Evolutionary conservation across 1,284 basidiomycete genomes (phyloP).

Genomic region (Abortiporus biennis): DNA sequence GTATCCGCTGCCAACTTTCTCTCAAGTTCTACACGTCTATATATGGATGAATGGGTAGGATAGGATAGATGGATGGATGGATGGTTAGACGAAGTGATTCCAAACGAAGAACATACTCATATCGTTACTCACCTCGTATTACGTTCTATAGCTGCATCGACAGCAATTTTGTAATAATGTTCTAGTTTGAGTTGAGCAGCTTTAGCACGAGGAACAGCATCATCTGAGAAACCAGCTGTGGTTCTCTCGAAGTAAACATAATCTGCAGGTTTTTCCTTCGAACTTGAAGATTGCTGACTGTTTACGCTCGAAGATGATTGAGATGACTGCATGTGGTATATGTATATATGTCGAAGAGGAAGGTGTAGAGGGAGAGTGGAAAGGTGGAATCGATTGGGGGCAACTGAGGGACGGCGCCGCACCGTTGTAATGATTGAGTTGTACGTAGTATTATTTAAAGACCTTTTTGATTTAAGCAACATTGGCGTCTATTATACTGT

Average conservation of each 20-base stretch:
- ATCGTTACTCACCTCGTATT: slow-evolving; percentile 44
- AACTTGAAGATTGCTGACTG: slow-evolving; percentile 17
- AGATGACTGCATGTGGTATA: slow-evolving; percentile 10
- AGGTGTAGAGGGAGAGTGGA: no score
- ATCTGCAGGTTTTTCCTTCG: slow-evolving; percentile 41
- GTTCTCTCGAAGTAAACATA: slow-evolving; percentile 97
- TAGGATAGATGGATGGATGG: background rate
- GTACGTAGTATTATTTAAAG: no score
- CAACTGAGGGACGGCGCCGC: no score
- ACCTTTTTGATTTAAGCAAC: no score
- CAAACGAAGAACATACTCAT: slow-evolving; percentile 6
- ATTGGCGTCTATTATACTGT: no score
- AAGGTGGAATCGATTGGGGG: slow-evolving; percentile 4
- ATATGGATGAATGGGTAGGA: slow-evolving; percentile 3
- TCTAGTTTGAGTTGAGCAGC: slow-evolving; percentile 97
- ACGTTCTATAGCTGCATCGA: slow-evolving; percentile 81
- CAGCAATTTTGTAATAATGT: slow-evolving; percentile 95
- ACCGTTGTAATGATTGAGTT: no score
- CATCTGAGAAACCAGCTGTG: slow-evolving; percentile 78
- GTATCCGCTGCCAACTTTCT: slow-evolving; percentile 76
- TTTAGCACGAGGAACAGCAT: slow-evolving; percentile 88
- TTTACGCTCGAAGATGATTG: slow-evolving; percentile 11
- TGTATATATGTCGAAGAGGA: no score
- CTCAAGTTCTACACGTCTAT: slow-evolving; percentile 89
- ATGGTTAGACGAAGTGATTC: background rate